A percentile compares a stretch with the other conserved stretches of the same genome.
phyloP scores from a whole-genome alignment of 2,329 filamentous ascomycete genomes.

The Cordyceps militaris region DNA sequence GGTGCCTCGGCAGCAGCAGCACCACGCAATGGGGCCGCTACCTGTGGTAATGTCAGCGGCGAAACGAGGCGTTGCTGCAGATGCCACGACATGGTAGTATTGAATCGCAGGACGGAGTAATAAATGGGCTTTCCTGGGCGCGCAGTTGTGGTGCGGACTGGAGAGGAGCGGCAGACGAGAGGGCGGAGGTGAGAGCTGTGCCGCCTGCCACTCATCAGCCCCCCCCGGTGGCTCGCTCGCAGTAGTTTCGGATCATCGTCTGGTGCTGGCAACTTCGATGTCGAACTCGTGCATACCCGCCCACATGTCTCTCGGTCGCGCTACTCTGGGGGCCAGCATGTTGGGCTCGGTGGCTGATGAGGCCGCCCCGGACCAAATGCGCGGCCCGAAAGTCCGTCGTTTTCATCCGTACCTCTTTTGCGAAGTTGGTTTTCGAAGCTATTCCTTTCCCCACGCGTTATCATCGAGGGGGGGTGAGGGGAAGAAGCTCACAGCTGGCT shows the following conservation, averaged over 20 bases:
- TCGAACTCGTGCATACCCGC: neutral
- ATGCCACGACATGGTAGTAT: neutral
- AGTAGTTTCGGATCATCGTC: neutral
- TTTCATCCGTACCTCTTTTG: neutral
- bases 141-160: no score
- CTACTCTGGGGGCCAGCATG: neutral
- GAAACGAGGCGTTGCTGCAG: neutral
- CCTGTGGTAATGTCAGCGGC: no score
- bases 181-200: neutral
- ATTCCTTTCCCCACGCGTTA: neutral
- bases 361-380: neutral
- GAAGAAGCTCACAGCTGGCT: neutral
- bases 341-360: neutral
- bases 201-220: neutral
- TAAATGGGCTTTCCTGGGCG: neutral
- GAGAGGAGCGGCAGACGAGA: neutral
- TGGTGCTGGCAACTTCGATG: neutral
- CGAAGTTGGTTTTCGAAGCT: no score
- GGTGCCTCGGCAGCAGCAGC: slow-evolving; percentile 7
- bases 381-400: slow-evolving; percentile 1
- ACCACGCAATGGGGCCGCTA: neutral
- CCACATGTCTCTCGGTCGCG: neutral
- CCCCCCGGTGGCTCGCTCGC: neutral
- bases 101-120: no score
- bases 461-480: neutral